Evolutionary conservation across 441 rosid species (phyloP), one percentile per base, ranked within the genome.

Genomic region (Dalechampia spathulata): DNA sequence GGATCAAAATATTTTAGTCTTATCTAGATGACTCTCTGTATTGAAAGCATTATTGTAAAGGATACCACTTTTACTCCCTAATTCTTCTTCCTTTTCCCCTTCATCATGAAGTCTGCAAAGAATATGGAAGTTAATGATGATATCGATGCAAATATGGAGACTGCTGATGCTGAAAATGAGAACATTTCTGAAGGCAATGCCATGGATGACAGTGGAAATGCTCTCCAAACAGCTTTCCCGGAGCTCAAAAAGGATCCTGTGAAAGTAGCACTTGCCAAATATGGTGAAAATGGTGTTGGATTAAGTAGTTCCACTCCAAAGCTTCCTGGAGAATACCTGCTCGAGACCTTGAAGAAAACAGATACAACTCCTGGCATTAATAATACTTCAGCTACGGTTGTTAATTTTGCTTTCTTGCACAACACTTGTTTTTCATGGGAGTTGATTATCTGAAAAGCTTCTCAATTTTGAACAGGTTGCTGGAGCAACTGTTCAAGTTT

Each of bases 401-500:
- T 51, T 27, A 58, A 58, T 49, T 10, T 64, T 62, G n/a, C 41
- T 65, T 20, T 39, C 43, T 60, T 61, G 40, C 55, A 30, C 13
- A 36, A 21, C 26, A 26, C 57, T 6, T 15, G 27, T 55, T 16
- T 43, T 50, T 47, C 22, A 22, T 64, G 30, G 23, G n/a, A 41
- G 36, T 32, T 6, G 19, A 42, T 16, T 46, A 36, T 58, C 52
- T 75, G 41, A 63, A 25, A 54, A 21, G 23, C 17, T 48, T 60
- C 43, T 63, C 51, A 60, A 58, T 61, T 39, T 37, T 49, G 34
- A 51, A 49, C 65, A 92, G 96, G 80, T 34, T 65, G 52, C 74
- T 56, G 80, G 66, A 63, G 81, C 81, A 37, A 74, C 74, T 25
- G 72, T 77, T 66, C 82, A 68, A 70, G 78, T 52, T 62, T 73